Base-by-base conservation (phyloP, 805 yeast genomes). In the Pichia deserticola region DNA sequence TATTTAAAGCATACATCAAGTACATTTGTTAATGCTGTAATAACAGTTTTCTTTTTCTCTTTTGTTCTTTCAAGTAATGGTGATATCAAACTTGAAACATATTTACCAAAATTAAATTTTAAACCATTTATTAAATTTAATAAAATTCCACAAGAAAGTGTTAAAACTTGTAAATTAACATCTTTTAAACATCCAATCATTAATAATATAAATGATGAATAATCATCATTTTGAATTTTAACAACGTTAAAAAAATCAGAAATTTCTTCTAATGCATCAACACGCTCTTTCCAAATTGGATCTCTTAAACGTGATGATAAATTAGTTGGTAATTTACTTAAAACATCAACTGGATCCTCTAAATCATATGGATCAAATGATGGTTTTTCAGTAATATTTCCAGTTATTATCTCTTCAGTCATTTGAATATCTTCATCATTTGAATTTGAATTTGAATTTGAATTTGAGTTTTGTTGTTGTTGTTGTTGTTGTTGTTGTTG, bases 221-320 rank as follows among this genome's bases (percentile, higher is more conserved):
- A 89, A 62, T 90, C 95, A 47, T 72, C 86, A 35, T 71, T 73
- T 42, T 57, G 57, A 44, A 82, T 60, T 54, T 75, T 82, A 42
- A 82, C 71, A 1, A 79, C 79, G 41, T 84, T 81, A 27, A 70
- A 67, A 32, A 79, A 68, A 35, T 72, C 74, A 34, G 64, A 54
- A 3, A 77, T 73, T 54, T 81, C 89, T 44, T 87, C 92, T 49
- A 93, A 71, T 0, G 78, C 88, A 57, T 87, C 97, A 51, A 86
- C 89, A 54, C 99, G 75, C 47, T 90, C 97, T 61, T 89, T 89
- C 99, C 99, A 93, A 59, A 84, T 82, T 0, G 81, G 53, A 2
- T 90, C 82, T 1, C 72, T 63, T 34, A 89, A 67, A 55, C 80
- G 70, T 1, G 71, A 60, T 32, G 73, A 59, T 50, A 89, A 77